Evolutionary conservation across 2,329 filamentous ascomycete genomes (phyloP), one percentile per base, ranked within the genome.

Genomic region (Gnomoniopsis smithogilvyi): DNA sequence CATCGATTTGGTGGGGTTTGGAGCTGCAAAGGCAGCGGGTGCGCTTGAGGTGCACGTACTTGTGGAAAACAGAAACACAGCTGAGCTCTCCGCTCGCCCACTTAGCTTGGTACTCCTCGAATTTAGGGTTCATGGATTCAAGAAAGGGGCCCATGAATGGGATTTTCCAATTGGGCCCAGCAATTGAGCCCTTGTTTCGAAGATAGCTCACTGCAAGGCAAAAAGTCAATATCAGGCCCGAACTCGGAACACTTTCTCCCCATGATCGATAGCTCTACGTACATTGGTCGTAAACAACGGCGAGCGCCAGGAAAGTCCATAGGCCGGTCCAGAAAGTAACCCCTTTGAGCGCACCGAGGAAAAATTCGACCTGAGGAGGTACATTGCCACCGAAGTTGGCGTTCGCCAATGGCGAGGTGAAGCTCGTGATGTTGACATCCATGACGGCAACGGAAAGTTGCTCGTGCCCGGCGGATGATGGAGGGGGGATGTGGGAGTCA

Each of bases 31-130:
- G 17, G 22, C 34, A 33, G 26, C n/a, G 19, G n/a, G 26, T 21
- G 7, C n/a, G 10, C 24, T 12, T 11, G 6, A 11, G 60, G 15
- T 45, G 19, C 12, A 70, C 86, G 67, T 84, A 96, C 92, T 98
- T 99, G 86, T 99, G 95, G 80, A 99, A 99, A 69, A 99, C 92
- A 2, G 93, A 97, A 63, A 99, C 95, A 71, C 95, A 99, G 81
- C 93, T 97, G 67, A 99, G 81, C 51, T 91, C 88, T 50, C 91
- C 95, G 70, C 92, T 96, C 68, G 83, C 75, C 95, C 95, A 99
- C 81, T 98, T 97, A 62, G 83, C 88, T 73, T 93, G 84, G 78
- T 99, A 99, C 69, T 93, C 85, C 62, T 89, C 86, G 73, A 97
- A 98, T 70, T 94, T 91, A 59, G 95, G 95, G 74, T 96, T 88